Base-by-base conservation (phyloP, 768 basidiomycete genomes). In the Chalciporus piperatus region DNA sequence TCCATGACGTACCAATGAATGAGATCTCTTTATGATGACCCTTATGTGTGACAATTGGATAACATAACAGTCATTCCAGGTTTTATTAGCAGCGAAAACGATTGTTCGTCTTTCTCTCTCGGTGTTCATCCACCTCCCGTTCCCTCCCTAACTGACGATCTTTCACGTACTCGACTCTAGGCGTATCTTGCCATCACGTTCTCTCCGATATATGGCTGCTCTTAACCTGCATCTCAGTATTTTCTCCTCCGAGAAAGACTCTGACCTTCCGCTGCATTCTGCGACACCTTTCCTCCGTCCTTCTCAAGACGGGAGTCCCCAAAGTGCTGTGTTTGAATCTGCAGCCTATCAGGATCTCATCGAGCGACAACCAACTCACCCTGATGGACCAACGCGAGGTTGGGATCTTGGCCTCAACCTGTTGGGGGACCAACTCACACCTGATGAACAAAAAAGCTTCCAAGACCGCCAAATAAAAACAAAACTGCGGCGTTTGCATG, bases 141-240 rank as follows among this genome's bases (percentile, higher is more conserved):
- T n/a, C 43, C 16, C 45, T 55, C 27, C 23, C 43, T 12, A 17
- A 47, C 58, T 63, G 23, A 66, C 52, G 44, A 48, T 52, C 53
- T 33, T 52, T 57, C 50, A 50, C 45, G 50, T 38, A 38, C 37
- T 35, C 4, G 32, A 38, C 38, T 45, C 9, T 32, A 60, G 58
- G 52, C 41, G 38, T 28, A 30, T 20, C 48, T 50, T 47, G 51
- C 48, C 44, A 35, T 37, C 25, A 56, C 65, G 22, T 40, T 69
- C 57, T 39, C 52, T 46, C 41, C 37, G 41, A 50, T 20, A 33
- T n/a, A 87, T 87, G 85, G 77, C 82, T 49, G 81, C 80, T 46
- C 64, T 83, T 46, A 76, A 78, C 63, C 74, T 83, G 45, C 83
- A 84, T 66, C 77, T 81, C 59, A 72, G 77, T 28, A 60, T 81